Evolutionary conservation across 768 basidiomycete genomes (phyloP).

Genomic region (Phaffia tasmanica): DNA sequence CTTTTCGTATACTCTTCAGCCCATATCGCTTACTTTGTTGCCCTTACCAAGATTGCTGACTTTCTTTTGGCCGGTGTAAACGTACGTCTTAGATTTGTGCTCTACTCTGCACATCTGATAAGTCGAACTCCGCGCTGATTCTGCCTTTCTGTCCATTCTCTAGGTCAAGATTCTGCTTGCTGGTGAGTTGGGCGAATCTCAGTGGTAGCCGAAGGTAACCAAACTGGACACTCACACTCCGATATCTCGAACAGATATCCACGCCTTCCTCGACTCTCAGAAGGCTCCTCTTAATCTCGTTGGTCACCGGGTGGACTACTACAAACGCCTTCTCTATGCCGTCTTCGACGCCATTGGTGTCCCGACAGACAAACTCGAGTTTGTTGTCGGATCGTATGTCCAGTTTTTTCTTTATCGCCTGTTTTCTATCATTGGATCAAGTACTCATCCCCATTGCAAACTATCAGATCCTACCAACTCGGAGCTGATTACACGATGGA

Average conservation of each 20-base stretch:
- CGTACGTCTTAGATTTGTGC: constrained; percentile 40
- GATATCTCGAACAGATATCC: constrained; percentile 49
- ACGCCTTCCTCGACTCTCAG: constrained; percentile 93
- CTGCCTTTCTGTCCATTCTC: neutral
- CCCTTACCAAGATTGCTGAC: constrained; percentile 89
- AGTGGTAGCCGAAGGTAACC: neutral
- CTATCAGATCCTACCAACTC: constrained; percentile 57
- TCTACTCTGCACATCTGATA: neutral
- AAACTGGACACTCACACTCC: neutral
- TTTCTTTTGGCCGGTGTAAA: constrained; percentile 87
- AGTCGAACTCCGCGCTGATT: too few species aligned
- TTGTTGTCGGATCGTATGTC: constrained; percentile 63
- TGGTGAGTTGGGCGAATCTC: constrained; percentile 41
- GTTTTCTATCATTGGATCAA: neutral
- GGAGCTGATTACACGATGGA: constrained; percentile 85
- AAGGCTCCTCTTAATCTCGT: constrained; percentile 93
- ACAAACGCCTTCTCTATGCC: constrained; percentile 64
- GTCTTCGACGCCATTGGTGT: constrained; percentile 85
- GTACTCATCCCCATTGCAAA: neutral
- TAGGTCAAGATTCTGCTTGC: constrained; percentile 71
- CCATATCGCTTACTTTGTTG: constrained; percentile 94
- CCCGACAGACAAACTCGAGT: constrained; percentile 67
- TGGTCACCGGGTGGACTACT: constrained; percentile 76
- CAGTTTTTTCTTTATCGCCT: neutral
- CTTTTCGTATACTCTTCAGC: constrained; percentile 45